A percentile compares a stretch with the other conserved stretches of the same genome.
phyloP scores from a whole-genome alignment of 1,284 basidiomycete species.

The Rhizopogon hawkerae region DNA sequence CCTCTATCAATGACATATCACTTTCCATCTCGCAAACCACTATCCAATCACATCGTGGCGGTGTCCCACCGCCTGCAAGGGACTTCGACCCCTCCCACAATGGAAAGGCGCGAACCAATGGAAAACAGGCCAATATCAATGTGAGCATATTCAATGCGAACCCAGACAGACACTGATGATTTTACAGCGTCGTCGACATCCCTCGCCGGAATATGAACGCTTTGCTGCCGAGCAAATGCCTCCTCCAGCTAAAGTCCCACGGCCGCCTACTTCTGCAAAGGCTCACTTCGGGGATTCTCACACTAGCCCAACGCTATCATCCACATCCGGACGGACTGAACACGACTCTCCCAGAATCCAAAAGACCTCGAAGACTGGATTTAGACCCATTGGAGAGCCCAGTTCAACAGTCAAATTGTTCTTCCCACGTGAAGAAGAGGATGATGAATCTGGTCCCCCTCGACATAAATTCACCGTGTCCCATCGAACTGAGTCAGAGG shows the following conservation, averaged over 20 bases:
- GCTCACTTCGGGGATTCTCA: constrained; percentile 12
- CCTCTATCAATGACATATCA: constrained; percentile 34
- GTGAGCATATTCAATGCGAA: constrained; percentile 19
- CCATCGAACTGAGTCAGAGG: constrained; percentile 23
- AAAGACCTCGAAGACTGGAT: constrained; percentile 39
- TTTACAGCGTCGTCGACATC: constrained; percentile 15
- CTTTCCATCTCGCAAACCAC: constrained; percentile 28
- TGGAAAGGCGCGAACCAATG: constrained; percentile 27
- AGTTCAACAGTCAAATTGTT: constrained; percentile 61
- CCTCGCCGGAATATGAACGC: constrained; percentile 17
- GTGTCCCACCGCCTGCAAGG: constrained; percentile 2
- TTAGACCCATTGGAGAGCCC: constrained; percentile 52
- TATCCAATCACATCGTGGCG: constrained; percentile 15
- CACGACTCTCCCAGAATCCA: constrained; percentile 10
- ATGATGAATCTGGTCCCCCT: constrained; percentile 15
- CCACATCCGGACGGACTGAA: constrained; percentile 15
- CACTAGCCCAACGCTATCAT: constrained; percentile 7
- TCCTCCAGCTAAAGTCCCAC: constrained; percentile 21
- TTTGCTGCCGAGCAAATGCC: constrained; percentile 25
- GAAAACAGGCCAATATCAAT: constrained; percentile 20
- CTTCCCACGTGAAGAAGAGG: constrained; percentile 66
- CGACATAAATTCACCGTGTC: constrained; percentile 14
- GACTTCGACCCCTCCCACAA: constrained; percentile 20
- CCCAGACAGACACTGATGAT: constrained; percentile 9
- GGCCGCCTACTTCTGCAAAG: constrained; percentile 9